A percentile compares a stretch with the other conserved stretches of the same genome.
Conservation (phyloP, 2,329 filamentous ascomycete species). For the Coniella lustricola region DNA sequence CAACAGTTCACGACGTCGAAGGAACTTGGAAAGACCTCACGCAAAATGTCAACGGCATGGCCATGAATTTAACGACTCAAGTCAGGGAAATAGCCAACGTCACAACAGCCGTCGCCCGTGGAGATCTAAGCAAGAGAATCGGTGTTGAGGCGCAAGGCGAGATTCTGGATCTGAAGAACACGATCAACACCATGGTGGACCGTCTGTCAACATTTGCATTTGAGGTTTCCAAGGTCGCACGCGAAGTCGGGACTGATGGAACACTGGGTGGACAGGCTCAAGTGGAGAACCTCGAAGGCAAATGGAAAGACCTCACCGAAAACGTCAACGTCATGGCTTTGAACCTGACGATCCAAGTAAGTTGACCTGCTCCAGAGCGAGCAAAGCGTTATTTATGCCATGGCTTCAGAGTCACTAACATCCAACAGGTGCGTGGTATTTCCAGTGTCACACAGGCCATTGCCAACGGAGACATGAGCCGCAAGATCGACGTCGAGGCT, state of each 20-base stretch:
- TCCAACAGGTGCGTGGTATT: slow-evolving; percentile 69
- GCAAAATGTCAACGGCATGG: slow-evolving; percentile 96
- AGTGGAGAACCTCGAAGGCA: slow-evolving; percentile 91
- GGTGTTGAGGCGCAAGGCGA: slow-evolving; percentile 89
- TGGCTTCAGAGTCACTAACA: neutral
- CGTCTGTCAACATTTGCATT: slow-evolving; percentile 92
- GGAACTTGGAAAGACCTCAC: slow-evolving; percentile 97
- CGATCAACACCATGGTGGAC: slow-evolving; percentile 98
- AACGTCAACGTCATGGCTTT: slow-evolving; percentile 75
- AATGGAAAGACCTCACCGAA: slow-evolving; percentile 95
- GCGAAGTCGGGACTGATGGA: slow-evolving; percentile 93
- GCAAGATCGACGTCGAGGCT: slow-evolving; percentile 91
- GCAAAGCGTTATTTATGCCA: neutral
- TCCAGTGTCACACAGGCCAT: slow-evolving; percentile 93
- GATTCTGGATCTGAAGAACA: slow-evolving; percentile 91
- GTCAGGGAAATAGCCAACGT: slow-evolving; percentile 97
- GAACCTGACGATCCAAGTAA: slow-evolving; percentile 58
- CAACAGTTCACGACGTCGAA: slow-evolving; percentile 91
- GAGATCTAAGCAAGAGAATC: slow-evolving; percentile 93
- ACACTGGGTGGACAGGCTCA: slow-evolving; percentile 89
- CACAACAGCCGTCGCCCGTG: slow-evolving; percentile 88
- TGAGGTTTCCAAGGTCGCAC: slow-evolving; percentile 90
- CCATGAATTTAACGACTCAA: slow-evolving; percentile 94
- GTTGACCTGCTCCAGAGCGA: slow-evolving; percentile 6
- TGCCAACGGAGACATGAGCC: slow-evolving; percentile 90